Evolutionary conservation across 306 rosid species (phyloP), one percentile per base, ranked within the genome.

Genomic region (Sophora flavescens): DNA sequence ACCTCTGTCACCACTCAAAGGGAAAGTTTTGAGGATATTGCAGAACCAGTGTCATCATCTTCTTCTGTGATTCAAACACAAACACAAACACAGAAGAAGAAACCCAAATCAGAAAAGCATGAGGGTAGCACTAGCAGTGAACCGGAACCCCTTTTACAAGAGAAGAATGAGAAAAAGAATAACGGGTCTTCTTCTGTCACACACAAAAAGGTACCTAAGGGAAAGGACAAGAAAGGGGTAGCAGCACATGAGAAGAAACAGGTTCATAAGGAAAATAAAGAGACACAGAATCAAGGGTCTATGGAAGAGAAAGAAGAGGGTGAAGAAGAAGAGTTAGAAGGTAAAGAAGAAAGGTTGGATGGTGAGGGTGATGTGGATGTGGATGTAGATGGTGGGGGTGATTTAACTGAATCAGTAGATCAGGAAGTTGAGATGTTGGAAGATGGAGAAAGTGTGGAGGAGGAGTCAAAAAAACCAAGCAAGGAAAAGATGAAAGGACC

Each of bases 11-110:
- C 83, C 28, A 83, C 83, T 11, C 91, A 88, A 53, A 87, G 97
- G 70, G 97, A 92, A 74, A 95, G 96, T 77, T 92, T 95, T 70
- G 99, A 95, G 57, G 92, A 92, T 77, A 89, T 95, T 67, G 89
- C 85, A 0, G 87, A 86, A 69, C 96, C 93, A 6, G 85, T 86
- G 1, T 82, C 94, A 0, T 73, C 81, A 8, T 78, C 63, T 53
- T 17, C 78, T 82, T 76, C 82, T 39, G 72, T 79, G 56, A 16
- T 68, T 71, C 83, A 60, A 62, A 28, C 58, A 32, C 83, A 60
- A 62, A 28, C 58, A 32, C 32, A 58, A 28, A 45, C 16, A 2
- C 57, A n/a, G 5, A 65, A 26, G 63, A 18, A 65, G 52, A 63
- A 73, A 65, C 81, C 51, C 66, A 65, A 60, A 45, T 76, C 66